Conservation (phyloP, 768 basidiomycete species). For the Mycena belliarum region DNA sequence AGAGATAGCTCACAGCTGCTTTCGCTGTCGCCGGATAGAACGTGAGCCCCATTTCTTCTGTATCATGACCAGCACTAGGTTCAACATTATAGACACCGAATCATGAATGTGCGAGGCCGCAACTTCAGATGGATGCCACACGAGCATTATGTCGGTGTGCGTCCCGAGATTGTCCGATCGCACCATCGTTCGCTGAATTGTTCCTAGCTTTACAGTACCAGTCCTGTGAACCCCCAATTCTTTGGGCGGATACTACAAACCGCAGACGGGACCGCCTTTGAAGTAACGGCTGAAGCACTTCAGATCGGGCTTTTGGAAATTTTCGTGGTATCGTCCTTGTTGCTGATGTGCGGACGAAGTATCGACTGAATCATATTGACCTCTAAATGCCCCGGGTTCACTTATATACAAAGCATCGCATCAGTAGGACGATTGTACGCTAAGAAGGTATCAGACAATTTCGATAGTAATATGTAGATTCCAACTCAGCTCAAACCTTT, state of each 20-base stretch:
- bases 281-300: conserved; percentile 14
- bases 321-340: conserved; percentile 10
- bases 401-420: no score
- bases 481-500: no score
- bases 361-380: no score
- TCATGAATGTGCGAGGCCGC: conserved; percentile 7
- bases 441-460: no score
- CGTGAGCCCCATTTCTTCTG: conserved; percentile 26
- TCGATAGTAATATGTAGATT: no score
- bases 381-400: no score
- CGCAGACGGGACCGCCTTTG: conserved; percentile 4
- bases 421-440: no score
- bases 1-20: conserved; percentile 15
- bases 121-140: conserved; percentile 16
- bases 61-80: not conserved
- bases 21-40: not conserved
- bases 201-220: conserved; percentile 11
- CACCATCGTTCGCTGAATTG: not conserved
- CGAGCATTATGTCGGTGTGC: conserved; percentile 3
- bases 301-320: conserved; percentile 15
- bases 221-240: conserved; percentile 6
- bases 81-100: not conserved
- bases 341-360: conserved; percentile 18
- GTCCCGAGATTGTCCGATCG: not conserved
- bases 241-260: conserved; percentile 8